Percentiles rank a stretch among this genome's conserved stretches.
phyloP scores from a whole-genome alignment of 768 basidiomycete species.

The Clavaria fumosa region DNA sequence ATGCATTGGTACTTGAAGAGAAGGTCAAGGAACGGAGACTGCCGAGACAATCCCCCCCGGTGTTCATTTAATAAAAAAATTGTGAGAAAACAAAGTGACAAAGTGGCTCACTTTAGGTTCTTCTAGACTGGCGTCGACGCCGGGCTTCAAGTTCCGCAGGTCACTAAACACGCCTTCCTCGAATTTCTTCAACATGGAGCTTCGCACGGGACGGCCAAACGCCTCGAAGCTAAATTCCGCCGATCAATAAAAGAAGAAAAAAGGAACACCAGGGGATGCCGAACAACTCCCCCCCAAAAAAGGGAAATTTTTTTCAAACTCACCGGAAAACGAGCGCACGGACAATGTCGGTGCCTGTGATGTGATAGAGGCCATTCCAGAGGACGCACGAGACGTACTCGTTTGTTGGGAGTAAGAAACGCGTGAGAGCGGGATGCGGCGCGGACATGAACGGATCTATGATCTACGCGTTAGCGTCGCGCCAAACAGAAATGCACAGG shows the following conservation, averaged over 20 bases:
- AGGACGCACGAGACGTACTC: slow-evolving; percentile 85
- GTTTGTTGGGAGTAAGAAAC: slow-evolving; percentile 76
- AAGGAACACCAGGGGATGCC: no score
- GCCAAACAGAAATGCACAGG: no score
- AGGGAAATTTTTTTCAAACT: slow-evolving; percentile 12
- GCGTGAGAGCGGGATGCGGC: slow-evolving; percentile 69
- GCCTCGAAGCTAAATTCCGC: slow-evolving; percentile 24
- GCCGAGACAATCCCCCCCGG: no score
- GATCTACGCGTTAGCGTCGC: no score
- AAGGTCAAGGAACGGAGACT: slow-evolving; percentile 88
- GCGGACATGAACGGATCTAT: no score
- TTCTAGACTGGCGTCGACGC: slow-evolving; percentile 81
- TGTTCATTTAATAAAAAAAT: no score
- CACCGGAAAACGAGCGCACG: slow-evolving; percentile 86
- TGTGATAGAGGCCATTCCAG: slow-evolving; percentile 85
- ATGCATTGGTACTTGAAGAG: slow-evolving; percentile 96
- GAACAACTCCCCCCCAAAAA: slow-evolving; percentile 1
- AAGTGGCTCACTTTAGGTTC: slow-evolving; percentile 71
- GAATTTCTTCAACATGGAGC: slow-evolving; percentile 74
- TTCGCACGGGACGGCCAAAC: slow-evolving; percentile 78
- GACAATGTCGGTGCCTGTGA: slow-evolving; percentile 95
- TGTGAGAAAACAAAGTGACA: not conserved
- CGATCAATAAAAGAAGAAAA: slow-evolving; percentile 5
- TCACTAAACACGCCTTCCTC: slow-evolving; percentile 95
- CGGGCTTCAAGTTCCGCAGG: slow-evolving; percentile 85